A percentile compares a stretch with the other conserved stretches of the same genome.
phyloP scores from a whole-genome alignment of 768 basidiomycete genomes.

The Serpula lacrymans region DNA sequence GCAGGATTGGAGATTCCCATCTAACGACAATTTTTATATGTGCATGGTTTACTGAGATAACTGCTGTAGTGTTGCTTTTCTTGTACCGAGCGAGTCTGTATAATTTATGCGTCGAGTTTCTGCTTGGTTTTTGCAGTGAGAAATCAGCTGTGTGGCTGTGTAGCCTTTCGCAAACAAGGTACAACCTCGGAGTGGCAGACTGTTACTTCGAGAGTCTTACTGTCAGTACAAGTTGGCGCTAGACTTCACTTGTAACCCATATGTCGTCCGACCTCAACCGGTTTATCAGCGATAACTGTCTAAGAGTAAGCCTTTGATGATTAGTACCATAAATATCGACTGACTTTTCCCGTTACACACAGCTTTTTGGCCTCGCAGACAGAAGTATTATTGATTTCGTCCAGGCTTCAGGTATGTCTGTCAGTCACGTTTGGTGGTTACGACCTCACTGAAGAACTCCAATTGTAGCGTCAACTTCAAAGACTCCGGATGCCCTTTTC shows the following conservation, averaged over 20 bases:
- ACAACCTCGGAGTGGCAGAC: neutral
- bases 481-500: conserved; percentile 77
- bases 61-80: no score
- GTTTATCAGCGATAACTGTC: conserved; percentile 77
- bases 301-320: conserved; percentile 47
- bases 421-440: conserved; percentile 3
- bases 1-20: conserved; percentile 59
- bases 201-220: neutral
- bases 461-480: conserved; percentile 72
- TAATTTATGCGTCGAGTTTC: no score
- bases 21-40: no score
- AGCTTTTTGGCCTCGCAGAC: conserved; percentile 87
- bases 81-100: no score
- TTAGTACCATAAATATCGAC: conserved; percentile 1
- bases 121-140: no score
- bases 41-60: no score
- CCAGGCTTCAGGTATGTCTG: conserved; percentile 68
- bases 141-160: no score
- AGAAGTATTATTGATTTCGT: conserved; percentile 84
- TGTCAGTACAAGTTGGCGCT: no score
- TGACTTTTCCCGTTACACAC: conserved; percentile 1
- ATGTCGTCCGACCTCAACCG: conserved; percentile 67
- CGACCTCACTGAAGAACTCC: neutral
- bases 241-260: neutral
- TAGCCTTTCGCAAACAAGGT: no score